These are phyloP conservation scores for Sutorius eximius DNA, from an alignment of 1,284 basidiomycete species.

Conservation along the genomic window DNA sequence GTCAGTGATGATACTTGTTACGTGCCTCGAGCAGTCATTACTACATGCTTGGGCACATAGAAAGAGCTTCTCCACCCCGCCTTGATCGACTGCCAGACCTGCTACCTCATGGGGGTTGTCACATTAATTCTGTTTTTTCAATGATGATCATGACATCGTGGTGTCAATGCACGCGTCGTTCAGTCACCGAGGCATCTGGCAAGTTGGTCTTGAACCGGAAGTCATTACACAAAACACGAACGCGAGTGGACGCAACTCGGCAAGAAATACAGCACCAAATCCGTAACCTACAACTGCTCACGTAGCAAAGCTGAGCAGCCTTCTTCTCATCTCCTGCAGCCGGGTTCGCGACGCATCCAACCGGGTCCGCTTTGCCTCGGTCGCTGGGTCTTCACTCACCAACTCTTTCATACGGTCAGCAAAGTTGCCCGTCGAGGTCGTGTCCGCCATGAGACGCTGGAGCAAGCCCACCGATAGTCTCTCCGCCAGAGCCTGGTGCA, in stretches of 20 bases:
- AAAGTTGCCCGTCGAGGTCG: slow-evolving; percentile 10
- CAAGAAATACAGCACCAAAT: neutral
- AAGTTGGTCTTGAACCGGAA: too few species aligned
- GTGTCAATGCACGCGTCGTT: neutral
- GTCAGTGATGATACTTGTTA: neutral
- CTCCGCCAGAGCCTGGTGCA: slow-evolving; percentile 43
- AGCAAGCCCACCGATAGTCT: slow-evolving; percentile 43
- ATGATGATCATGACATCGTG: neutral
- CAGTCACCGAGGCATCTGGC: neutral
- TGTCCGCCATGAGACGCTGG: slow-evolving; percentile 33
- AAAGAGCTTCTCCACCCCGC: neutral
- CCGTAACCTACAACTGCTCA: slow-evolving; percentile 6
- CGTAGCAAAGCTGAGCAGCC: slow-evolving; percentile 26
- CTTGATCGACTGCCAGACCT: too few species aligned
- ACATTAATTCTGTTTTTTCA: too few species aligned
- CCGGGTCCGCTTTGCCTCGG: slow-evolving; percentile 30
- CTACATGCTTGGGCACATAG: neutral
- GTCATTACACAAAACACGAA: neutral
- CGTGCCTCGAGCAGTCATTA: too few species aligned
- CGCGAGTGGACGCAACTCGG: too few species aligned
- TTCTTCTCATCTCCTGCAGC: slow-evolving; percentile 40
- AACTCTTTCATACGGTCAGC: slow-evolving; percentile 37
- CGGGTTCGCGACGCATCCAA: slow-evolving; percentile 30
- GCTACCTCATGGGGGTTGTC: too few species aligned
- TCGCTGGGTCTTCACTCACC: slow-evolving; percentile 45